Evolutionary conservation across 176 grass and related monocot species (phyloP).

Genomic region (Puya raimondii): DNA sequence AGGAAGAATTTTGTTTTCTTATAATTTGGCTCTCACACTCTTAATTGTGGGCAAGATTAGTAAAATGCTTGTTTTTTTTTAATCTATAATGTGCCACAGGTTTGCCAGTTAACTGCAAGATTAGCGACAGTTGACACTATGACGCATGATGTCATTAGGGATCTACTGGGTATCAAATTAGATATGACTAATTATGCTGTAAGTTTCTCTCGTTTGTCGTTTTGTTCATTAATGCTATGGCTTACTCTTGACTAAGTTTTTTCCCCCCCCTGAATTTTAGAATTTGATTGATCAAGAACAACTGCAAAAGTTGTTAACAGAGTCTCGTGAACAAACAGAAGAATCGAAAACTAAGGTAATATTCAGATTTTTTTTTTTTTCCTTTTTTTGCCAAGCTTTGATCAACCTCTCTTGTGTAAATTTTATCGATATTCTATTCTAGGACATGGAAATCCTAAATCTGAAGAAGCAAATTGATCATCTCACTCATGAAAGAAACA

Average conservation of each 20-base stretch:
- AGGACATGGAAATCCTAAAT: slow-evolving; percentile 55
- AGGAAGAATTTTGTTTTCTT: neutral
- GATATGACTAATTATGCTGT: slow-evolving; percentile 84
- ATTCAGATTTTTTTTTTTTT: slow-evolving; percentile 14
- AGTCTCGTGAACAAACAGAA: slow-evolving; percentile 58
- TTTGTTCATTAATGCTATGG: slow-evolving; percentile 7
- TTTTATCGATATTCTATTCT: slow-evolving; percentile 13
- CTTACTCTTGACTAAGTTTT: neutral
- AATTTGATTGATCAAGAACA: slow-evolving; percentile 63
- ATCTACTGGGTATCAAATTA: slow-evolving; percentile 76
- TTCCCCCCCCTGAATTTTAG: slow-evolving; percentile 23
- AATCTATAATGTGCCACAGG: slow-evolving; percentile 20
- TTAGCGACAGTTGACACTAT: slow-evolving; percentile 73
- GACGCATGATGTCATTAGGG: slow-evolving; percentile 93
- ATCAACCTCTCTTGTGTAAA: neutral
- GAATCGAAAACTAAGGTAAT: slow-evolving; percentile 69
- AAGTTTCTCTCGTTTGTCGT: slow-evolving; percentile 22
- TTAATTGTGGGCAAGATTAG: neutral
- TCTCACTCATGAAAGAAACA: slow-evolving; percentile 53
- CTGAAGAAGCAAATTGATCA: slow-evolving; percentile 44
- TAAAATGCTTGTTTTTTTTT: neutral
- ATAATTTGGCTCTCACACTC: neutral
- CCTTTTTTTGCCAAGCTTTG: neutral
- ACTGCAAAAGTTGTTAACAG: slow-evolving; percentile 52
- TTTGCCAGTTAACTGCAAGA: slow-evolving; percentile 64